These are phyloP conservation scores for Diaporthe aspalathi DNA, from an alignment of 2,329 filamentous ascomycete species.

Conservation along the genomic window DNA sequence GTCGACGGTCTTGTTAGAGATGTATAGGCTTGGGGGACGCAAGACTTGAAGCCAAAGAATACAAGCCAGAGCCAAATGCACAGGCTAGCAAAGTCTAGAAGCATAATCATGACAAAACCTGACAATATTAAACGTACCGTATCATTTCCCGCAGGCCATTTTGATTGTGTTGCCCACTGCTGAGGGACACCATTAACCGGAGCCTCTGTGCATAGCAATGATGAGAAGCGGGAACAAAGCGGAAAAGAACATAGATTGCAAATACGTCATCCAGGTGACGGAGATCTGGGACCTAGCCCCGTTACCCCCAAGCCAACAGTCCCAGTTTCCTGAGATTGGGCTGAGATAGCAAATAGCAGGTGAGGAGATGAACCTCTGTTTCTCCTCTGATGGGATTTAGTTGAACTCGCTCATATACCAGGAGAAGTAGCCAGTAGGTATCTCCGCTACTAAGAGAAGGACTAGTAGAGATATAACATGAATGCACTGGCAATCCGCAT, in stretches of 20 bases:
- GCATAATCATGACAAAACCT: no score
- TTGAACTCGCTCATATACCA: neutral
- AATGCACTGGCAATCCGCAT: neutral
- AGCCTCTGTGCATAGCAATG: neutral
- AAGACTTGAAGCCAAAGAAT: neutral
- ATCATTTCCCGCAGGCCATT: neutral
- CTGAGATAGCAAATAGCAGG: neutral
- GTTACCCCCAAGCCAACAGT: neutral
- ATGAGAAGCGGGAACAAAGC: neutral
- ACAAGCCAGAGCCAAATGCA: neutral
- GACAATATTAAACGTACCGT: no score
- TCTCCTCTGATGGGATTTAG: no score
- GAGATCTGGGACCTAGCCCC: neutral
- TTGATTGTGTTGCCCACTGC: neutral
- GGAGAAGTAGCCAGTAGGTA: conserved; percentile 23
- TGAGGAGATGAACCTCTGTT: neutral
- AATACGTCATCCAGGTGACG: neutral
- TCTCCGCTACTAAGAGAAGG: neutral
- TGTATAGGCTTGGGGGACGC: neutral
- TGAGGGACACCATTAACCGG: neutral
- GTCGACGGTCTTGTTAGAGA: no score
- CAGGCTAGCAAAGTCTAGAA: no score
- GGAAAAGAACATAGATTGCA: neutral
- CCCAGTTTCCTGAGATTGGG: neutral
- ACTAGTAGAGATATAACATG: neutral